Evolutionary conservation across 495 filamentous ascomycete genomes (phyloP).

Genomic region (Lophiotrema nucula): DNA sequence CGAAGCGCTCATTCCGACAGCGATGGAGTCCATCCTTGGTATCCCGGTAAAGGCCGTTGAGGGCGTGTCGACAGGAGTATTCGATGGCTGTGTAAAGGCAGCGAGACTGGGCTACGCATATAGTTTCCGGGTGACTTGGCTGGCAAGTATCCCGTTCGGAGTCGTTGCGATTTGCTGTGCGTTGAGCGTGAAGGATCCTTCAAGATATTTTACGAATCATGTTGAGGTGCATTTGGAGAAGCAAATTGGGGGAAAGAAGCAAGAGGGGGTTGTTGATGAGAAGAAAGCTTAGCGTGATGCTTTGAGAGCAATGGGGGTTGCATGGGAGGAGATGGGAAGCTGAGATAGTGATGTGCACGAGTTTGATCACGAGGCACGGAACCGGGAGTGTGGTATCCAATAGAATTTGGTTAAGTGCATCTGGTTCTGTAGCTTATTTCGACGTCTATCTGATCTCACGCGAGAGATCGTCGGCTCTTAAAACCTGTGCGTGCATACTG

Average conservation of each 20-base stretch:
- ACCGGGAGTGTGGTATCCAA: no score
- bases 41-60: slow-evolving; percentile 41
- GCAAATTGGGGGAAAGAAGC: slow-evolving; percentile 29
- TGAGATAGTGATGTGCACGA: no score
- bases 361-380: no score
- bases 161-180: slow-evolving; percentile 36
- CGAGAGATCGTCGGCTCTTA: no score
- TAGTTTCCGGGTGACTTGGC: slow-evolving; percentile 39
- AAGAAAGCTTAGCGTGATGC: no score
- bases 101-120: slow-evolving; percentile 39
- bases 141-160: slow-evolving; percentile 41
- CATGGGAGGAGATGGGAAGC: no score
- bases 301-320: no score
- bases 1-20: slow-evolving; percentile 39
- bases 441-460: no score
- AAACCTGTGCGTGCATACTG: no score
- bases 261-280: no score
- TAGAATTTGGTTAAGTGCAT: no score
- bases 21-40: slow-evolving; percentile 39
- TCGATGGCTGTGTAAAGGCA: slow-evolving; percentile 22
- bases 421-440: no score
- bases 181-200: slow-evolving; percentile 35
- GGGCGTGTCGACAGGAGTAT: slow-evolving; percentile 37
- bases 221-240: slow-evolving; percentile 39
- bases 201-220: slow-evolving; percentile 40